Percentiles rank a stretch among this genome's conserved stretches.
Evolutionary conservation across 495 filamentous ascomycete species (phyloP).

Genomic region (Neurospora africana): DNA sequence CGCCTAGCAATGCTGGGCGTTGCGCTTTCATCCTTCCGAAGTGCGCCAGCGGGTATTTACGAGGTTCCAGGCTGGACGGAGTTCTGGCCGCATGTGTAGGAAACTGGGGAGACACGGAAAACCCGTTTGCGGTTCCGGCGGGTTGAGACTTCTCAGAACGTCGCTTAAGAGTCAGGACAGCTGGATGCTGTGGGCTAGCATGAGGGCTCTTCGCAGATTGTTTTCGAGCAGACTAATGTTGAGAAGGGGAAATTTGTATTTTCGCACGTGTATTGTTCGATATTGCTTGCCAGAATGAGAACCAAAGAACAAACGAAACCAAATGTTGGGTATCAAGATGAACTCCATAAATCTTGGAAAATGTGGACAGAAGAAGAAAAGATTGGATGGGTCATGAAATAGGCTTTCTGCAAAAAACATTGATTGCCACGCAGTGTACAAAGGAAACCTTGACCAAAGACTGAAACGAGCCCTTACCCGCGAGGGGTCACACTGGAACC

Average conservation of each 20-base stretch:
- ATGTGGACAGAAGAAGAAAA: background rate
- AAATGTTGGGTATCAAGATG: background rate
- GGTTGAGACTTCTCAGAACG: background rate
- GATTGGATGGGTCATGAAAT: background rate
- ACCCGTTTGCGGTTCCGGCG: background rate
- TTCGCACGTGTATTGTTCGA: background rate
- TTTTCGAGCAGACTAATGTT: background rate
- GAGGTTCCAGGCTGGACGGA: background rate
- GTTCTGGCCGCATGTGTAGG: background rate
- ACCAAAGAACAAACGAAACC: background rate
- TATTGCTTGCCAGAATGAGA: background rate
- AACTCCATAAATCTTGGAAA: background rate
- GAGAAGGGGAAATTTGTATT: background rate
- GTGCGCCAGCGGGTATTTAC: background rate
- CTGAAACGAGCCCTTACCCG: background rate
- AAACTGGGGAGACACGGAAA: background rate
- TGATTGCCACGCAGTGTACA: background rate
- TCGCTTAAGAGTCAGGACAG: background rate
- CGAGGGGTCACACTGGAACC: background rate
- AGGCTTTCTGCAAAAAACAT: background rate
- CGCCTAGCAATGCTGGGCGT: background rate
- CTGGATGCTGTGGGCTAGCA: background rate
- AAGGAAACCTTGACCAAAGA: background rate
- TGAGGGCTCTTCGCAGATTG: background rate
- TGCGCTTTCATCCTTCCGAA: background rate